Evolutionary conservation across 805 yeast genomes (phyloP), one percentile per base, ranked within the genome.

Genomic region (Torulaspora indica): DNA sequence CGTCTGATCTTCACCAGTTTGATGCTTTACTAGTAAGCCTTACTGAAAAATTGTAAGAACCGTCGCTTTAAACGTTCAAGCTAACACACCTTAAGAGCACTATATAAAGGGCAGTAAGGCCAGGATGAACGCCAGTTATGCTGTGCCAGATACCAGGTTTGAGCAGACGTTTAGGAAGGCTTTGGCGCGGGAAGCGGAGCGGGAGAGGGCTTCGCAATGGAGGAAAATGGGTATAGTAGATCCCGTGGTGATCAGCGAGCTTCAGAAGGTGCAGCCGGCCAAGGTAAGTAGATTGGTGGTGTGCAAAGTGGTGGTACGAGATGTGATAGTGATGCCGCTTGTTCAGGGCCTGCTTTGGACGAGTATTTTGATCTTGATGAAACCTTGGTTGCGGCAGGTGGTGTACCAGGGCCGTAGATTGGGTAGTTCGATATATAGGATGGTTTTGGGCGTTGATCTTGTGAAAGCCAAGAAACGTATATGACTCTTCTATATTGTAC

Each of bases 121-220:
- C 40, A 45, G 31, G 18, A 51, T 73, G 24, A 55, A 54, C 18
- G 47, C 59, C 14, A 46, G 22, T 22, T 48, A 45, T n/a, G 52
- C 61, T 1, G 67, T 75, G 2, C 90, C 90, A 0, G 91, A 84
- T 53, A 63, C 83, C 18, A 68, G 91, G 35, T 82, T 81, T 54
- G 86, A 81, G 54, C 74, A 79, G 44, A 68, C 84, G 2, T 83
- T 83, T 58, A 60, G 69, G 49, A 65, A 70, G 28, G 67, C 75
- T 0, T 49, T 71, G 10, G 42, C 49, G 7, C 52, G 51, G 30
- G 66, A 61, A 43, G 57, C 61, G 12, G 54, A 42, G 37, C 56
- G 42, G 33, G 51, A 55, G 31, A 48, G 48, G 17, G 47, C 37
- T 32, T 43, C 18, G 17, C 47, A 31, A 44, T 47, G 50, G 40